Percentiles rank a stretch among this genome's conserved stretches.
Conservation (phyloP, 306 rosid genomes). For the Crotalaria pallida region DNA sequence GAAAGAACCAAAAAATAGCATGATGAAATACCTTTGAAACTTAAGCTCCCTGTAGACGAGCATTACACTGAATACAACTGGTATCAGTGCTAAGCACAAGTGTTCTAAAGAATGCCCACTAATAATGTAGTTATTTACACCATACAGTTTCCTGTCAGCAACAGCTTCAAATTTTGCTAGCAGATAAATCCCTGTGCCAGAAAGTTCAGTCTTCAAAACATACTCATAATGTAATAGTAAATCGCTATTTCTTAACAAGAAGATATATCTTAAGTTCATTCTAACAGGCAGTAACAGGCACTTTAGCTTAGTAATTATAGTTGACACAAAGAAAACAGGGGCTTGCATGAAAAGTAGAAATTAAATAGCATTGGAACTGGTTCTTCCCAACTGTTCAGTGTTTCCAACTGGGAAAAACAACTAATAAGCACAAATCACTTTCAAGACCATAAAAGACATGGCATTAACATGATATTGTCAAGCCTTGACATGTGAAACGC, state of each 20-base stretch:
- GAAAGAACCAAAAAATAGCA: background rate
- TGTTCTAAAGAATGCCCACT: conserved; percentile 64
- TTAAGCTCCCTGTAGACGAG: conserved; percentile 42
- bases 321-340: background rate
- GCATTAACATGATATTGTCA: background rate
- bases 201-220: background rate
- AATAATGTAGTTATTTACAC: conserved; percentile 35
- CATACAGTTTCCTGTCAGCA: conserved; percentile 50
- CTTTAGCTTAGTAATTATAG: too few relatives aligned
- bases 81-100: conserved; percentile 45
- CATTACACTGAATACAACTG: conserved; percentile 49
- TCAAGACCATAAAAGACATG: background rate
- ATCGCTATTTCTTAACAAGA: background rate
- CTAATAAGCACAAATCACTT: background rate
- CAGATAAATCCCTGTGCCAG: conserved; percentile 46
- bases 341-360: background rate
- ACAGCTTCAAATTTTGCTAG: conserved; percentile 57
- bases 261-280: background rate
- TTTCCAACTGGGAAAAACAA: background rate
- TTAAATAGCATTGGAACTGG: background rate
- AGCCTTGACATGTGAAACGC: background rate
- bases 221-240: background rate
- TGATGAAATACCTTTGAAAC: conserved; percentile 39
- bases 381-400: background rate
- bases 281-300: background rate